Conservation (phyloP, 306 rosid genomes). For the Fragaria iinumae region DNA sequence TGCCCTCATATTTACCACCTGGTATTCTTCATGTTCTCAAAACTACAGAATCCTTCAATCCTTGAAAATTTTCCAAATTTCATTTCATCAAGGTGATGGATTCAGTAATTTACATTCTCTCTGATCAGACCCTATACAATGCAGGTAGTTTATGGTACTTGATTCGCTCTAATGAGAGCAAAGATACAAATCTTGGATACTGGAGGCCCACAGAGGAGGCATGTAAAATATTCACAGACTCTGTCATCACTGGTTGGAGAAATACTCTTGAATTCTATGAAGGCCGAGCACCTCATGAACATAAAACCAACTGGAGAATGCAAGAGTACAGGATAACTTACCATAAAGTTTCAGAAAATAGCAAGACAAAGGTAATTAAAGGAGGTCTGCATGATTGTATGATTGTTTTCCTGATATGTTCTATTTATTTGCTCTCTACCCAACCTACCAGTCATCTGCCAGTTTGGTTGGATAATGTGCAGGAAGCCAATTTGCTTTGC, state of each 20-base stretch:
- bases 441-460: constrained; percentile 30
- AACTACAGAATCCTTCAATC: neutral
- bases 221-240: constrained; percentile 20
- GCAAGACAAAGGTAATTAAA: constrained; percentile 27
- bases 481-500: constrained; percentile 36
- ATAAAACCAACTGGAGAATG: constrained; percentile 33
- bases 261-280: constrained; percentile 30
- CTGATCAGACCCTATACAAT: neutral
- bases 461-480: constrained; percentile 36
- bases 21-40: constrained; percentile 16
- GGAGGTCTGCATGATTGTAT: constrained; percentile 10
- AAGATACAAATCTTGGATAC: constrained; percentile 20
- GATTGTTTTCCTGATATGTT: neutral
- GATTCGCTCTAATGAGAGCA: constrained; percentile 5
- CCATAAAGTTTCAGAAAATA: neutral
- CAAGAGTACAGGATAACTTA: constrained; percentile 27
- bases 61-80: neutral
- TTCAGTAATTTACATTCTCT: neutral
- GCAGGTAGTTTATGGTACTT: constrained; percentile 34
- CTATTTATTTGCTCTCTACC: constrained; percentile 16
- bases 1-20: constrained; percentile 40
- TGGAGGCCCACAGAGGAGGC: constrained; percentile 35
- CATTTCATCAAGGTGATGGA: neutral
- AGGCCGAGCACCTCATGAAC: constrained; percentile 24
- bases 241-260: constrained; percentile 24